Percentiles rank a stretch among this genome's conserved stretches.
Evolutionary conservation across 2,329 filamentous ascomycete genomes (phyloP).

Genomic region (Dryadomyces quercivorus): DNA sequence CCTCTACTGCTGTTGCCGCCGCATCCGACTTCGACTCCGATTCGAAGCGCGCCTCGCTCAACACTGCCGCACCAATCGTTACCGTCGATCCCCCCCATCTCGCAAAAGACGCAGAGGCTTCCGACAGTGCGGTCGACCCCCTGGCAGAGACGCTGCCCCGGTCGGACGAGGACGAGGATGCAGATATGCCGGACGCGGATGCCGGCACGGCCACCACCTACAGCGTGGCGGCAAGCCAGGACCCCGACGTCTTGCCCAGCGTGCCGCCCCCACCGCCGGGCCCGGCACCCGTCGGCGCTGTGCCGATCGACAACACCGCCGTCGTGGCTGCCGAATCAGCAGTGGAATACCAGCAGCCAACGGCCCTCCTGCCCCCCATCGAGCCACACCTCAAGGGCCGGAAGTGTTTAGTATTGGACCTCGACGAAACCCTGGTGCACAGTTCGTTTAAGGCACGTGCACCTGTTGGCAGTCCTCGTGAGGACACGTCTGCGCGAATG

Average conservation of each 20-base stretch:
- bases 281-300: slow-evolving; percentile 23
- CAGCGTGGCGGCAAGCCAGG: slow-evolving; percentile 24
- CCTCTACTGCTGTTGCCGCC: slow-evolving; percentile 9
- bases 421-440: slow-evolving; percentile 94
- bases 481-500: neutral
- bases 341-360: slow-evolving; percentile 28
- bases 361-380: slow-evolving; percentile 72
- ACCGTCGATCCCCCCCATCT: slow-evolving; percentile 26
- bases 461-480: too few species aligned
- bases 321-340: slow-evolving; percentile 17
- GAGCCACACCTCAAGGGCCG: slow-evolving; percentile 68
- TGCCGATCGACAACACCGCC: neutral
- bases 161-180: slow-evolving; percentile 45
- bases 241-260: slow-evolving; percentile 25
- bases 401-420: slow-evolving; percentile 89
- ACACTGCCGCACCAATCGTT: slow-evolving; percentile 25
- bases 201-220: slow-evolving; percentile 17
- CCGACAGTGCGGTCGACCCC: slow-evolving; percentile 8
- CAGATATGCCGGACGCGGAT: slow-evolving; percentile 41
- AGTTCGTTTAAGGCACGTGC: slow-evolving; percentile 87
- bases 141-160: slow-evolving; percentile 16
- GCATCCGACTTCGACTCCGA: slow-evolving; percentile 27
- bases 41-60: slow-evolving; percentile 26
- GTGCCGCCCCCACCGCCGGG: slow-evolving; percentile 36
- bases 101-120: slow-evolving; percentile 12